Evolutionary conservation across 768 basidiomycete species (phyloP).

Genomic region (Strobilomyces echinocephalus): DNA sequence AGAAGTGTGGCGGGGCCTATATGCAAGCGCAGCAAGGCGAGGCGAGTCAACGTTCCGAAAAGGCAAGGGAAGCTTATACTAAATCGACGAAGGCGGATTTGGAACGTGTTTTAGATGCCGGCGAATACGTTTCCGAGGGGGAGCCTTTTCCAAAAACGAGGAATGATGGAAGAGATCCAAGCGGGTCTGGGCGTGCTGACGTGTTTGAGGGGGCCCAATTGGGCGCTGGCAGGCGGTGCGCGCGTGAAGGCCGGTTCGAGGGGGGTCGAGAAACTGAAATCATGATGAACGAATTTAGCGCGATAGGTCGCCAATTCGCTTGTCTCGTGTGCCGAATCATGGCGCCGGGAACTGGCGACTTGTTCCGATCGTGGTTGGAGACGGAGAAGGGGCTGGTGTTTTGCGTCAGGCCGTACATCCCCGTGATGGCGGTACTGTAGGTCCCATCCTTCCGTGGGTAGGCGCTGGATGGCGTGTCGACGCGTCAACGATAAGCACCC

Average conservation of each 20-base stretch:
- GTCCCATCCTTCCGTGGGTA: slow-evolving; percentile 11
- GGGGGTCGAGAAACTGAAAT: not conserved
- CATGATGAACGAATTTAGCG: not conserved
- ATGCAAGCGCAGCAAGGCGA: not conserved
- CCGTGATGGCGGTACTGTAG: not conserved
- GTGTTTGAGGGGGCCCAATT: slow-evolving; percentile 5
- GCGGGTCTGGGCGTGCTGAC: not conserved
- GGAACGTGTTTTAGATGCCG: not conserved
- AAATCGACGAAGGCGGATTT: not conserved
- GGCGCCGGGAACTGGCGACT: slow-evolving; percentile 3
- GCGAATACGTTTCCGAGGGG: not conserved
- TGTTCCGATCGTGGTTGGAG: slow-evolving; percentile 6
- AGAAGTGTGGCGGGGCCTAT: too few relatives aligned
- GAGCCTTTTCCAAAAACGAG: not conserved
- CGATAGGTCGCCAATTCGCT: not conserved
- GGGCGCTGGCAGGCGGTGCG: not conserved
- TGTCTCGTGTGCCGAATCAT: not conserved
- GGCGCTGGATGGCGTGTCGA: slow-evolving; percentile 1
- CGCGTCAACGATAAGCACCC: slow-evolving; percentile 1
- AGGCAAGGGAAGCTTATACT: not conserved
- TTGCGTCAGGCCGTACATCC: not conserved
- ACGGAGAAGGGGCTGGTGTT: slow-evolving; percentile 1
- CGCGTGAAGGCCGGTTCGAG: slow-evolving; percentile 1
- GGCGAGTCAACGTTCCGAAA: not conserved
- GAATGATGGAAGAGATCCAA: not conserved